A percentile compares a stretch with the other conserved stretches of the same genome.
Conservation (phyloP, 345 rosid species). For the Acer campestre region DNA sequence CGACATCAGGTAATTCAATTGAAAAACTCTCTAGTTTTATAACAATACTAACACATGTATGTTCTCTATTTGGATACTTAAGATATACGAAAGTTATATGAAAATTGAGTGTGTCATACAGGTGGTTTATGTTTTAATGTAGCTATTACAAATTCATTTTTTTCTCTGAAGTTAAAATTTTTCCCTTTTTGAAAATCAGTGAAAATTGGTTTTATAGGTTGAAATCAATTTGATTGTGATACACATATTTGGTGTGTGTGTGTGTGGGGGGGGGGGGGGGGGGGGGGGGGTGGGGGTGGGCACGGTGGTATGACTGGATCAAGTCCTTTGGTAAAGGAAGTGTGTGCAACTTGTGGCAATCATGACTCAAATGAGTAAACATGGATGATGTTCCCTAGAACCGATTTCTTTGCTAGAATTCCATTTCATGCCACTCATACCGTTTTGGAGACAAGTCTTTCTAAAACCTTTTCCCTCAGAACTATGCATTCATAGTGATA, state of each 20-base stretch:
- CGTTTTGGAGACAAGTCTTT: no score
- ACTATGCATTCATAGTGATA: no score
- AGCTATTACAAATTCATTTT: background rate
- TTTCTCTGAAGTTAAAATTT: conserved; percentile 2
- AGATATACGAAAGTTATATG: background rate
- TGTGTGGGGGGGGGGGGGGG: no score
- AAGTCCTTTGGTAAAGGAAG: no score
- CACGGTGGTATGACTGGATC: no score
- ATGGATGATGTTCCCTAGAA: conserved; percentile 58
- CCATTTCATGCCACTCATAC: no score
- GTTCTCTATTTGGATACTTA: conserved; percentile 2
- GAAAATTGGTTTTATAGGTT: background rate
- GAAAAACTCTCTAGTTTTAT: background rate
- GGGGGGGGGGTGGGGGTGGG: no score
- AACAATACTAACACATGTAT: background rate
- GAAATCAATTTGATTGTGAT: background rate
- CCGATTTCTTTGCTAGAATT: no score
- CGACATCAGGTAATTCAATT: conserved; percentile 50
- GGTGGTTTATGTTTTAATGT: background rate
- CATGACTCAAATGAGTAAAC: conserved; percentile 67
- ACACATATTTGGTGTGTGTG: background rate
- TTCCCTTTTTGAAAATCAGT: conserved; percentile 2
- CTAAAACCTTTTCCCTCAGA: no score
- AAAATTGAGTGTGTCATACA: no score
- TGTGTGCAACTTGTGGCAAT: conserved; percentile 73